phyloP scores from a whole-genome alignment of 2,329 filamentous ascomycete species.

The Stachybotrys chartarum region DNA sequence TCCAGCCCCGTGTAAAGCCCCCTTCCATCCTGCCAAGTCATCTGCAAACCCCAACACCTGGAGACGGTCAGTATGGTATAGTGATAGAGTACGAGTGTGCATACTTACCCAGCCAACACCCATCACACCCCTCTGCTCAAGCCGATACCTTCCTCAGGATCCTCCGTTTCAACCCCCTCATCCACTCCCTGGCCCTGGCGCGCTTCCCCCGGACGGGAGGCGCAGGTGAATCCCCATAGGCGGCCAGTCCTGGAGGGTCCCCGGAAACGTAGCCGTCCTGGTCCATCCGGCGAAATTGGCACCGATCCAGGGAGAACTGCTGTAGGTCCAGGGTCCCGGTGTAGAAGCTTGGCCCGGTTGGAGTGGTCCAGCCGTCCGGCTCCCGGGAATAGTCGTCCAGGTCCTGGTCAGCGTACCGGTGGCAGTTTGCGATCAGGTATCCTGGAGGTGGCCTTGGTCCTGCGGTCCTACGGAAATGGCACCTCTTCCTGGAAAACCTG shows the following conservation, averaged over 20 bases:
- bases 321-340: not conserved
- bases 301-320: not conserved
- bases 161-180: too few species aligned
- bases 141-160: too few species aligned
- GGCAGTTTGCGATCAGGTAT: not conserved
- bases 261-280: not conserved
- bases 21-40: too few species aligned
- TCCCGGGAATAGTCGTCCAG: not conserved
- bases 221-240: not conserved
- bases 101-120: too few species aligned
- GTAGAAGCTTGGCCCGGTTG: not conserved
- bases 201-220: not conserved
- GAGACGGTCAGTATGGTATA: too few species aligned
- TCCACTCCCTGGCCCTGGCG: not conserved
- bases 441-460: not conserved
- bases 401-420: not conserved
- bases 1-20: too few species aligned
- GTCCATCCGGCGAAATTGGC: not conserved
- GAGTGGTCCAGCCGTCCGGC: not conserved
- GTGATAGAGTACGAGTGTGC: too few species aligned
- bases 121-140: too few species aligned
- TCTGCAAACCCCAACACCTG: too few species aligned
- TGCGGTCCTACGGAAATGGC: not conserved
- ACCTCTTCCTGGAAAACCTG: not conserved
- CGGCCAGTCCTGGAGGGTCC: not conserved